These are phyloP conservation scores for Phytophthora cajani DNA, from an alignment of 352 stramenopile genomes.

Conservation along the genomic window DNA sequence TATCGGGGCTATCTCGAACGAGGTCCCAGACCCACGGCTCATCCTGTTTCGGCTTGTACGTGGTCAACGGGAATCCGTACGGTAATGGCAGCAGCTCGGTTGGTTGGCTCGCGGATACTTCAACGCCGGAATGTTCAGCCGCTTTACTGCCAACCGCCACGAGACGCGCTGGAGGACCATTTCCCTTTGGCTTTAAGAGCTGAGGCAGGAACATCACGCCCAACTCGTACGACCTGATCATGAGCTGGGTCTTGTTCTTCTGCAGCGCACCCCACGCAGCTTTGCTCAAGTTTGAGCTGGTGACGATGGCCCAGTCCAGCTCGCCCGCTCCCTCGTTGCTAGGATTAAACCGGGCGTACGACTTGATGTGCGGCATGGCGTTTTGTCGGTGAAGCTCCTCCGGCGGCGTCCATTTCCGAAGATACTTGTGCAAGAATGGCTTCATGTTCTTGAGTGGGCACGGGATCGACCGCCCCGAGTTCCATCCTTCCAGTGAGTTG, in stretches of 20 bases:
- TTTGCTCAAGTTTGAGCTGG: conserved; percentile 86
- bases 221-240: conserved; percentile 87
- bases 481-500: conserved; percentile 86
- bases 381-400: conserved; percentile 64
- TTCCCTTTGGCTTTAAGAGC: conserved; percentile 18
- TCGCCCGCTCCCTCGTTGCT: conserved; percentile 30
- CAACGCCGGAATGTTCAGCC: conserved; percentile 15
- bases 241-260: conserved; percentile 78
- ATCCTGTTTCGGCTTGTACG: conserved; percentile 72
- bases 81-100: conserved; percentile 59
- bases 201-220: conserved; percentile 76
- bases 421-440: conserved; percentile 85
- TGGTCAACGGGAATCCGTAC: conserved; percentile 71
- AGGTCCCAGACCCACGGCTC: conserved; percentile 88
- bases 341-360: conserved; percentile 68
- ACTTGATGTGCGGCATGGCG: conserved; percentile 88
- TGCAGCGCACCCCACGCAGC: conserved; percentile 79
- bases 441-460: conserved; percentile 90
- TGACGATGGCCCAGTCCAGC: conserved; percentile 80
- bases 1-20: conserved; percentile 65
- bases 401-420: conserved; percentile 79
- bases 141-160: conserved; percentile 46
- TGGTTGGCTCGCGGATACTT: conserved; percentile 4
- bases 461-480: conserved; percentile 68
- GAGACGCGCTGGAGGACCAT: conserved; percentile 25